A percentile compares a stretch with the other conserved stretches of the same genome.
Conservation (phyloP, 2,329 filamentous ascomycete genomes). For the Aspergillus texensis region DNA sequence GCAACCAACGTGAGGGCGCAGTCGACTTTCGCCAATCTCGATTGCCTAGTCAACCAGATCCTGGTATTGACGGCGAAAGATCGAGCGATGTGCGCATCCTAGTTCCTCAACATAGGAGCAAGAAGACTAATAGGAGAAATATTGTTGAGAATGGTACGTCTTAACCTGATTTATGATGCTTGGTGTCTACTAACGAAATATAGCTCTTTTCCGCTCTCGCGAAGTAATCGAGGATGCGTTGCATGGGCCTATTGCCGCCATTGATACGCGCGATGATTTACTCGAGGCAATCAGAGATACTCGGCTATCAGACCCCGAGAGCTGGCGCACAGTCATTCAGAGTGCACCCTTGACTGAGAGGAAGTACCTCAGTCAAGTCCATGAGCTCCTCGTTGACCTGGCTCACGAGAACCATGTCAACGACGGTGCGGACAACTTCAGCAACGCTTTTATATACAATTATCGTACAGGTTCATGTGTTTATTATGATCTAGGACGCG, state of each 20-base stretch:
- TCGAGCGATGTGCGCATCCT: constrained; percentile 83
- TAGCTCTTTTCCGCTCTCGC: constrained; percentile 57
- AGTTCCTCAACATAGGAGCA: constrained; percentile 77
- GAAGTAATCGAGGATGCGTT: constrained; percentile 71
- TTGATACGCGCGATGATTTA: constrained; percentile 84
- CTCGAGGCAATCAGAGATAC: constrained; percentile 77
- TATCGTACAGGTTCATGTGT: constrained; percentile 82
- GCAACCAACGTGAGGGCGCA: constrained; percentile 62
- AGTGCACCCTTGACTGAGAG: constrained; percentile 74
- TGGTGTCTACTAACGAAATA: constrained; percentile 18
- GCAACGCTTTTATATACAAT: constrained; percentile 87
- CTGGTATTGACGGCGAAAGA: constrained; percentile 42
- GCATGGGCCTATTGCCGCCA: constrained; percentile 78
- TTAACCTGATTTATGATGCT: constrained; percentile 37
- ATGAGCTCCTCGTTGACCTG: constrained; percentile 71
- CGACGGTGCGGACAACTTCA: constrained; percentile 56
- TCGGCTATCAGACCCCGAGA: constrained; percentile 75
- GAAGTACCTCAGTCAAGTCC: constrained; percentile 80
- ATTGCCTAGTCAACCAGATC: constrained; percentile 46
- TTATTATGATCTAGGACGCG: constrained; percentile 73
- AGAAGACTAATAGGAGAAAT: constrained; percentile 85
- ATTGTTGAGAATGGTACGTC: constrained; percentile 79
- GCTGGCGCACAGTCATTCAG: constrained; percentile 81
- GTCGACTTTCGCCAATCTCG: constrained; percentile 46
- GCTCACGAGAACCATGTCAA: constrained; percentile 49